A percentile compares a stretch with the other conserved stretches of the same genome.
Evolutionary conservation across 257 asterid genomes (phyloP).

Genomic region (Jaltomata sinuosa): DNA sequence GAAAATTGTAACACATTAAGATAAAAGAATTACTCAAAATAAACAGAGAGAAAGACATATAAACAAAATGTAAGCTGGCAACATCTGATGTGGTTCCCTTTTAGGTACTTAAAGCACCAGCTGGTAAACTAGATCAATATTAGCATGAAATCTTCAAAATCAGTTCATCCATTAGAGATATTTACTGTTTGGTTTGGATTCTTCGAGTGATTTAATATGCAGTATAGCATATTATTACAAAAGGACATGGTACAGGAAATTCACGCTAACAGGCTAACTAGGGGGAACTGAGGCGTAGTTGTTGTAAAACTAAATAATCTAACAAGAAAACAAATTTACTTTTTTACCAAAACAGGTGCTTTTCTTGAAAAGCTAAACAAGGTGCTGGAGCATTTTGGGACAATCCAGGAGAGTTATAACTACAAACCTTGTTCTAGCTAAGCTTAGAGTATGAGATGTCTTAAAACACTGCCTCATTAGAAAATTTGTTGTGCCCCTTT

Average conservation of each 20-base stretch:
- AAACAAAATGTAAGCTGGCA: neutral
- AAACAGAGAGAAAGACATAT: neutral
- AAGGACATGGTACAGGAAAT: neutral
- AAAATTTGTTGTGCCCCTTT: neutral
- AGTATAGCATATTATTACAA: neutral
- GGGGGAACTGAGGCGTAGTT: neutral
- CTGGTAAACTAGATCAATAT: neutral
- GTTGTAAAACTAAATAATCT: neutral
- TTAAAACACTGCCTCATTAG: neutral
- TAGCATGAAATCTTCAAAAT: neutral
- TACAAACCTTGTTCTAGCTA: neutral
- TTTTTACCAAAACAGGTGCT: neutral
- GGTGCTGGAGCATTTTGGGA: neutral
- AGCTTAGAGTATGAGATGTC: neutral
- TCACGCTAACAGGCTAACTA: neutral
- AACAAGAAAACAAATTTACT: neutral
- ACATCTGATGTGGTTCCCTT: neutral
- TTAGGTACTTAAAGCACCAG: neutral
- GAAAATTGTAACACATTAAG: slow-evolving; percentile 7
- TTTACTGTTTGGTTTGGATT: neutral
- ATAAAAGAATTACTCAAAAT: neutral
- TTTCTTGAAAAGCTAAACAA: neutral
- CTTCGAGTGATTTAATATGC: neutral
- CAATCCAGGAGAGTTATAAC: neutral
- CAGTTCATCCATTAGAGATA: neutral